Base-by-base conservation (phyloP, 345 rosid species). In the Reutealis trisperma region DNA sequence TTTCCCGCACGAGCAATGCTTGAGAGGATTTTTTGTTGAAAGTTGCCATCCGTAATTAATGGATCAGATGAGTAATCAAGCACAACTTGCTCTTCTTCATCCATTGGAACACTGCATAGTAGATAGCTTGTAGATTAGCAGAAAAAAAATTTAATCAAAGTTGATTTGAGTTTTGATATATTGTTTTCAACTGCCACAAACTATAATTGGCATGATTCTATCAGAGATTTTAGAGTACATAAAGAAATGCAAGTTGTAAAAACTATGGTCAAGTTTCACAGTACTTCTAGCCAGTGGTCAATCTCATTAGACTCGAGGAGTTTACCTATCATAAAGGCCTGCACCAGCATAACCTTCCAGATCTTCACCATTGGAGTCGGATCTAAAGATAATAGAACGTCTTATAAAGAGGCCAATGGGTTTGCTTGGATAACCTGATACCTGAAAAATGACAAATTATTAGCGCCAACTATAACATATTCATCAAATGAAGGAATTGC, bases 261-360 rank as follows among this genome's bases (percentile, higher is more conserved):
- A 19, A 64, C 18, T 49, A 41, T 57, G 25, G 77, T 63, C 10
- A 19, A 30, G 34, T 63, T 62, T n/a, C 30, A 51, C 62, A 16
- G 8, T 32, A 62, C 22, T 52, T 63, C 58, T 41, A 3, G 41
- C 62, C 44, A 67, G 18, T 52, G 37, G 34, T 18, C n/a, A 22
- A 44, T n/a, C 19, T 19, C 15, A 59, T 8, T 37, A 37, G 41
- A 37, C 65, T 32, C 27, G 63, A 51, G 41, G 57, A 60, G 24
- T 60, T 86, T 91, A 96, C 99, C 99, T 96, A 80, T 96, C 99
- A 55, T 96, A 96, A 80, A 96, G 98, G 45, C 99, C 99, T 61
- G 99, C 99, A 82, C 99, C 99, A 55, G 99, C 99, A 86, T 96
- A 96, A 52, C 99, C 99, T 86, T 93, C 98, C 0, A 96, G 89